A percentile compares a stretch with the other conserved stretches of the same genome.
These are phyloP conservation scores for Gnetum montanum DNA, from an alignment of 75 land plant genomes.

Conservation along the genomic window DNA sequence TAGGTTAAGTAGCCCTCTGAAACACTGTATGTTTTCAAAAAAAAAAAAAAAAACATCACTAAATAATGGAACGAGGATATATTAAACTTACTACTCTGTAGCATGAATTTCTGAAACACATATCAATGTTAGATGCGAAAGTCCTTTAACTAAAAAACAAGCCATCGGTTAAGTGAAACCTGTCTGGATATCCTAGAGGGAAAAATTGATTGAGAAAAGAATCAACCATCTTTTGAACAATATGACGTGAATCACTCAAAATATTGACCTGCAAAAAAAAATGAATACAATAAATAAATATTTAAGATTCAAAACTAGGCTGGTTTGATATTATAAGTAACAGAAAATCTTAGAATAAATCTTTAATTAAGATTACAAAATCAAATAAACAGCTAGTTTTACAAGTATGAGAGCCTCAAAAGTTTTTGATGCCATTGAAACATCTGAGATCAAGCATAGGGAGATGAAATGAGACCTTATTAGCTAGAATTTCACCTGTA, in stretches of 20 bases:
- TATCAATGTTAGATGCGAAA: neutral
- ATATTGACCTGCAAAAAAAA: slow-evolving; percentile 35
- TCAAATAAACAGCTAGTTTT: too few species aligned
- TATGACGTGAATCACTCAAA: slow-evolving; percentile 58
- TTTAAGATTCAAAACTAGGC: too few species aligned
- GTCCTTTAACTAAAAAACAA: neutral
- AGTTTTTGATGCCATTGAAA: too few species aligned
- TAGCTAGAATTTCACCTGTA: too few species aligned
- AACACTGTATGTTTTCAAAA: slow-evolving; percentile 70
- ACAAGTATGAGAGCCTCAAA: too few species aligned
- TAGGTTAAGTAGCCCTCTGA: slow-evolving; percentile 86
- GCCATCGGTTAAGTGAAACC: slow-evolving; percentile 6
- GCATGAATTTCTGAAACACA: neutral
- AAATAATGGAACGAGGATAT: neutral
- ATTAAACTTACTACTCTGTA: neutral
- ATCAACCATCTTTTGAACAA: slow-evolving; percentile 41
- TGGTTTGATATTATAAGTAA: too few species aligned
- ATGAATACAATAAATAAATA: too few species aligned
- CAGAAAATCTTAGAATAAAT: too few species aligned
- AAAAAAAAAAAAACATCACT: neutral
- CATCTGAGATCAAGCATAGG: too few species aligned
- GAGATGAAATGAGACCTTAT: too few species aligned
- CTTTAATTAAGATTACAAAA: too few species aligned
- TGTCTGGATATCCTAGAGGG: slow-evolving; percentile 73
- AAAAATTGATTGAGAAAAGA: slow-evolving; percentile 77